These are phyloP conservation scores for Xylariaceae sp. DNA, from an alignment of 2,329 filamentous ascomycete species.

Conservation along the genomic window DNA sequence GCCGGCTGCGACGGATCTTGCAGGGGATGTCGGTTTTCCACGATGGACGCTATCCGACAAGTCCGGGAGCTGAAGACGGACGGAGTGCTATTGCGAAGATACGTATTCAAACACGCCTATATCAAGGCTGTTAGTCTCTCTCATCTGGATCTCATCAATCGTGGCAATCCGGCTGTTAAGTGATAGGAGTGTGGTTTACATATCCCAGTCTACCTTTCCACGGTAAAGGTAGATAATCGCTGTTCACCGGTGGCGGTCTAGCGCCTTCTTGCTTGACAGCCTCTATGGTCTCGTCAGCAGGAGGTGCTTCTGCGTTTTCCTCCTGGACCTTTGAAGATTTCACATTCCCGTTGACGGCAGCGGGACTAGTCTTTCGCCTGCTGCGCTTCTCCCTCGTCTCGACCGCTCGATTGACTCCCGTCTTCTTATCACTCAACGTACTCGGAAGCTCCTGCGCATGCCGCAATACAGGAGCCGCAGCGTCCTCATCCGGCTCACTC, in stretches of 20 bases:
- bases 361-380: not conserved
- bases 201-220: conserved; percentile 90
- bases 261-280: conserved; percentile 32
- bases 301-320: conserved; percentile 9
- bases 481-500: conserved; percentile 27
- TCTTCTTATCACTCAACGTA: not conserved
- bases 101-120: conserved; percentile 85
- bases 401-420: not conserved
- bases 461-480: conserved; percentile 33
- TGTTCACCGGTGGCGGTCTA: conserved; percentile 73
- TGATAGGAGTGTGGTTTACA: conserved; percentile 45
- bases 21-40: conserved; percentile 82
- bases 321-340: not conserved
- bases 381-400: not conserved
- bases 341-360: not conserved
- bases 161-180: conserved; percentile 4
- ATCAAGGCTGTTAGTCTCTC: conserved; percentile 12
- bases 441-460: not conserved
- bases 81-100: conserved; percentile 73
- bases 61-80: conserved; percentile 88
- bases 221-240: conserved; percentile 73
- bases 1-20: conserved; percentile 68
- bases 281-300: conserved; percentile 21
- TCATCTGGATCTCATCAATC: not conserved
- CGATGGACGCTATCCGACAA: conserved; percentile 81